These are phyloP conservation scores for Eimeria necatrix DNA, from an alignment of 169 alveolate species.

Conservation along the genomic window DNA sequence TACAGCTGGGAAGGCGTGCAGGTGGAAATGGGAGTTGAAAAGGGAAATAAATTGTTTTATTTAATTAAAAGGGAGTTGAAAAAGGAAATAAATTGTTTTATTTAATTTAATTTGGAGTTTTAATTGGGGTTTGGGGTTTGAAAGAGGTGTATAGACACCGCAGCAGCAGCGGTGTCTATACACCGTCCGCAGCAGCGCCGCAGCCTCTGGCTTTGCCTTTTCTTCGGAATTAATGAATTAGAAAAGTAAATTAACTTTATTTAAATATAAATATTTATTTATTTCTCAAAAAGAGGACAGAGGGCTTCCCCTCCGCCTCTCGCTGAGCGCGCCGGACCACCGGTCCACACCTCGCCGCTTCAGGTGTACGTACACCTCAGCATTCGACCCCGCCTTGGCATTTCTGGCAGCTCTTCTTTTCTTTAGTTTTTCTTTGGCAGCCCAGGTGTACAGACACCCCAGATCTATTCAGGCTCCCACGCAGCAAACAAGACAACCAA, in stretches of 20 bases:
- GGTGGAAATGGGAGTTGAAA: background rate
- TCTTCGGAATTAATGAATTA: background rate
- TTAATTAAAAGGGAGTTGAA: too few species aligned
- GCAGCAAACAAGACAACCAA: background rate
- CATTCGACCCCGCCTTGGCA: too few species aligned
- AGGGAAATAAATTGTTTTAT: background rate
- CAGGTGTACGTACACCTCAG: constrained; percentile 20
- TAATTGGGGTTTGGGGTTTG: background rate
- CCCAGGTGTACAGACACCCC: background rate
- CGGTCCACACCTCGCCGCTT: background rate
- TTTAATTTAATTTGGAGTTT: background rate
- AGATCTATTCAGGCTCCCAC: background rate
- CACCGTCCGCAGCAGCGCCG: background rate
- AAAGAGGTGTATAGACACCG: background rate
- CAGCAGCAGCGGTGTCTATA: background rate
- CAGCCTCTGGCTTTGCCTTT: background rate
- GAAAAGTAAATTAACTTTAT: background rate
- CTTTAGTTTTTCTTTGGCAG: background rate
- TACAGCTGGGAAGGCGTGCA: background rate
- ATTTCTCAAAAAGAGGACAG: background rate
- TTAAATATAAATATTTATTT: background rate
- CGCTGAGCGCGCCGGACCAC: too few species aligned
- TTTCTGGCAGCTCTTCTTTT: background rate
- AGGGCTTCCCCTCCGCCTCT: too few species aligned
- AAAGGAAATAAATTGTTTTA: background rate